phyloP scores from a whole-genome alignment of 106 monocot species.

The Acorus gramineus region DNA sequence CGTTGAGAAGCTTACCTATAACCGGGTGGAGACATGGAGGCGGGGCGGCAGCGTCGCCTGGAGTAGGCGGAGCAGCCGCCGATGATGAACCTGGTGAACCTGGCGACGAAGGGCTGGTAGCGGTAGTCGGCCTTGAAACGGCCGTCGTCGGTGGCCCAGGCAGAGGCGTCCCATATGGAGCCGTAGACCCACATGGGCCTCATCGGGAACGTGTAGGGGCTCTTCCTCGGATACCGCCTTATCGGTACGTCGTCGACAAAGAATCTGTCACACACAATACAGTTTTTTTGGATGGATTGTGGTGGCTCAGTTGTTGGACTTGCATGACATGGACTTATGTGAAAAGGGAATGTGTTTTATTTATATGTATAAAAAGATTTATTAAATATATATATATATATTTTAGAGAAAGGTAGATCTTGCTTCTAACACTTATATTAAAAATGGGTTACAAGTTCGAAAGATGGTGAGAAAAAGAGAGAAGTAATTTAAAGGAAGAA shows the following conservation, averaged over 20 bases:
- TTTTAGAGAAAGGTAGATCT: too few species aligned
- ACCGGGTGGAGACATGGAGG: slow-evolving; percentile 31
- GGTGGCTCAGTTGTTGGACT: background rate
- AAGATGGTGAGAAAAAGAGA: too few species aligned
- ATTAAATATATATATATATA: too few species aligned
- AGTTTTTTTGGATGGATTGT: background rate
- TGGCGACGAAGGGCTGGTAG: slow-evolving; percentile 56
- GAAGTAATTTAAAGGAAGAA: too few species aligned
- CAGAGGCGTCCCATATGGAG: slow-evolving; percentile 80
- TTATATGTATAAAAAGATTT: too few species aligned
- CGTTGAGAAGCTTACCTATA: background rate
- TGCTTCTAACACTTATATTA: too few species aligned
- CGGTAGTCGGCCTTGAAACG: slow-evolving; percentile 62
- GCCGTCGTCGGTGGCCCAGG: slow-evolving; percentile 79
- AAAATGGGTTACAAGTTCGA: too few species aligned
- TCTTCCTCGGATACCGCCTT: slow-evolving; percentile 36
- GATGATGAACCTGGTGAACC: slow-evolving; percentile 30
- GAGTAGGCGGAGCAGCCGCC: slow-evolving; percentile 45
- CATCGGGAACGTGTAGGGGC: slow-evolving; percentile 39
- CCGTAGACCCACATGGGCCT: slow-evolving; percentile 87
- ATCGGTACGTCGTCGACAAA: slow-evolving; percentile 78
- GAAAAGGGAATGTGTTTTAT: too few species aligned
- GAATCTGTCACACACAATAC: slow-evolving; percentile 24
- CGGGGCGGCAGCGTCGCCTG: slow-evolving; percentile 27
- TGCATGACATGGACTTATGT: too few species aligned